Evolutionary conservation across 2,329 filamentous ascomycete genomes (phyloP), one percentile per base, ranked within the genome.

Genomic region (Geoglossum cookeanum): DNA sequence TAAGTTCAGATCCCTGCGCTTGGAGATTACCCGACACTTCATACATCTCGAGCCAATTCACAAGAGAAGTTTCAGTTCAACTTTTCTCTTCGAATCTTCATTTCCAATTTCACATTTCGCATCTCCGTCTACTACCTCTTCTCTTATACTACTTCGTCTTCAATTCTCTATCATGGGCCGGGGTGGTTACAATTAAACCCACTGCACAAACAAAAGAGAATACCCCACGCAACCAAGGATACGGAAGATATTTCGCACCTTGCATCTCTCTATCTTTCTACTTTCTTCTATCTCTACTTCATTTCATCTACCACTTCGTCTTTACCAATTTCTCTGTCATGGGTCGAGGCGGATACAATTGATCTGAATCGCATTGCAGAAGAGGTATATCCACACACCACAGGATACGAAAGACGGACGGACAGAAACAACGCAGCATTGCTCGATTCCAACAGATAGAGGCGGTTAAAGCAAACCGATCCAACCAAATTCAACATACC

Each of bases 301-400:
- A 59, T 59, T 61, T 58, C 63, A 60, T 61, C 59, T 60, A 52
- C 47, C 54, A 55, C 30, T 57, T 56, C 56, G 55, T 58, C 58
- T 56, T 61, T 60, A 47, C 60, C 60, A 57, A 57, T 59, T 60
- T 57, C 47, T 59, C 48, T 56, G 57, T 61, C 52, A 57, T 61
- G 68, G 70, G 69, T 54, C 67, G 70, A 60, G 69, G 68, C 44
- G 68, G 67, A 48, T 69, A 70, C 62, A 70, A 70, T 63, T 55
- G 57, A n/a, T 56, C 59, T 15, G 17, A 57, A 48, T n/a, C 61
- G n/a, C 4, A 59, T 45, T 59, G 61, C 39, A 42, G 37, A 42
- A 42, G 37, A 42, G 37, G 13, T 37, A 37, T 37, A 37, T 42
- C n/a, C 39, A 3, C 39, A 4, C 39, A 11, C 4, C 7, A 42